These are phyloP conservation scores for Phytopythium aichiense DNA, from an alignment of 352 stramenopile species.

Conservation along the genomic window DNA sequence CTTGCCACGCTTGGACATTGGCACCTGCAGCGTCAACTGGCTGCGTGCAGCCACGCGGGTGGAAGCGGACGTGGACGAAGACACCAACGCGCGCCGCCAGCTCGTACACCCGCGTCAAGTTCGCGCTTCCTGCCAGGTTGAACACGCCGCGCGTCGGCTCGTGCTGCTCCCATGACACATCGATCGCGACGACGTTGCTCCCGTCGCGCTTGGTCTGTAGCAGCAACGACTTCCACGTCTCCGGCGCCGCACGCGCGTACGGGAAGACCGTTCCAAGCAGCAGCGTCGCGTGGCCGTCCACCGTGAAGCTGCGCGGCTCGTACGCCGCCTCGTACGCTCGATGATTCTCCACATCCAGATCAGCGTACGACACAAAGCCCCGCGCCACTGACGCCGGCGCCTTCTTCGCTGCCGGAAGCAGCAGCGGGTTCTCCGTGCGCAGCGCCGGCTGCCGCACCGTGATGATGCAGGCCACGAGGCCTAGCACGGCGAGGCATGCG, in stretches of 20 bases:
- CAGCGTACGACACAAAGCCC: conserved; percentile 23
- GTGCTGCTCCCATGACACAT: conserved; percentile 74
- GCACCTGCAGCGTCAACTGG: conserved; percentile 6
- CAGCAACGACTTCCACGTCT: conserved; percentile 54
- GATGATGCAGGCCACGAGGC: conserved; percentile 50
- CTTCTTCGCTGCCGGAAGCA: conserved; percentile 1
- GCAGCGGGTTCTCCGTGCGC: conserved; percentile 40
- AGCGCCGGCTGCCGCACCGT: conserved; percentile 34
- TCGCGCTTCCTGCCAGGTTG: conserved; percentile 41
- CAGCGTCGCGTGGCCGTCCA: conserved; percentile 52
- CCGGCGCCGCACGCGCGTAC: conserved; percentile 45
- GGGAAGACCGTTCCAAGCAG: conserved; percentile 69
- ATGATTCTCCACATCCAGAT: conserved; percentile 18
- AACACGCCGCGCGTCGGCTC: conserved; percentile 49
- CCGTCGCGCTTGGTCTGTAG: conserved; percentile 63
- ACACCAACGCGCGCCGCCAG: conserved; percentile 42
- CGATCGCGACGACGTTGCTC: conserved; percentile 70
- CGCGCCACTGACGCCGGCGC: not conserved
- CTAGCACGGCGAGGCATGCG: conserved; percentile 38
- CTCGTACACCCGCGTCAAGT: conserved; percentile 65
- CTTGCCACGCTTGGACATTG: conserved; percentile 33
- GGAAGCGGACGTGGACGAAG: conserved; percentile 71
- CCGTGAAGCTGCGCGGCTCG: conserved; percentile 46
- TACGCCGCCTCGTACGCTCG: conserved; percentile 45
- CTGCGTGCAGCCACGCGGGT: conserved; percentile 46